phyloP scores from a whole-genome alignment of 2,329 filamentous ascomycete genomes.

The Nemania sp. region DNA sequence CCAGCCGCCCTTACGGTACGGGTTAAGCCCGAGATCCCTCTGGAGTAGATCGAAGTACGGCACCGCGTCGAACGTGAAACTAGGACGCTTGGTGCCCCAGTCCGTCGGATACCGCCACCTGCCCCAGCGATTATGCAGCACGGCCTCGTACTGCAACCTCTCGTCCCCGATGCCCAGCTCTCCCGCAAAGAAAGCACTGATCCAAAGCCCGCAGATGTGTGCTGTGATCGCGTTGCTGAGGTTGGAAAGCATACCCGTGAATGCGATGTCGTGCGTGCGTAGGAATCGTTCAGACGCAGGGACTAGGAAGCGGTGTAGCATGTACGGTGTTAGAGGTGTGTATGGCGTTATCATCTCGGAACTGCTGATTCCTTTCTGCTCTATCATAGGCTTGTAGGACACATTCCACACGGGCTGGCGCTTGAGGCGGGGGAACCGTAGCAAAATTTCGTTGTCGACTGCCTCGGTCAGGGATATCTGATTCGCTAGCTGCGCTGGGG shows the following conservation, averaged over 20 bases:
- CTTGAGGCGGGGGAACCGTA: conserved; percentile 62
- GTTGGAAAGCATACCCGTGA: conserved; percentile 60
- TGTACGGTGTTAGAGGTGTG: conserved; percentile 53
- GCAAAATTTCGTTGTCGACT: conserved; percentile 64
- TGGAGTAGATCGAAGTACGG: conserved; percentile 79
- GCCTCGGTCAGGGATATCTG: conserved; percentile 53
- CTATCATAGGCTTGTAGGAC: conserved; percentile 56
- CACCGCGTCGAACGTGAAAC: conserved; percentile 82
- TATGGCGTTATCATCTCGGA: too few relatives aligned
- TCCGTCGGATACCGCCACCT: conserved; percentile 76
- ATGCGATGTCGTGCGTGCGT: conserved; percentile 60
- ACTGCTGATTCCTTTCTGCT: too few relatives aligned
- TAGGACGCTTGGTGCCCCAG: conserved; percentile 71
- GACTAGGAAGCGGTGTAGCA: conserved; percentile 60
- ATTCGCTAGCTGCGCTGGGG: conserved; percentile 45
- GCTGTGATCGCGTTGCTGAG: conserved; percentile 59
- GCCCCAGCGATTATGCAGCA: conserved; percentile 75
- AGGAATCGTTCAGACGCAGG: conserved; percentile 54
- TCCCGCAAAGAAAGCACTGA: conserved; percentile 67
- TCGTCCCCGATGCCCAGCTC: conserved; percentile 42
- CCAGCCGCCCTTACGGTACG: conserved; percentile 66
- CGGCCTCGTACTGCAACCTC: conserved; percentile 64
- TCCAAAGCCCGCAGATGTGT: conserved; percentile 65
- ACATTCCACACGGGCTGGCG: conserved; percentile 57
- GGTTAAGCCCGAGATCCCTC: conserved; percentile 71